phyloP scores from a whole-genome alignment of 345 rosid genomes.

The Hypericum perforatum region DNA sequence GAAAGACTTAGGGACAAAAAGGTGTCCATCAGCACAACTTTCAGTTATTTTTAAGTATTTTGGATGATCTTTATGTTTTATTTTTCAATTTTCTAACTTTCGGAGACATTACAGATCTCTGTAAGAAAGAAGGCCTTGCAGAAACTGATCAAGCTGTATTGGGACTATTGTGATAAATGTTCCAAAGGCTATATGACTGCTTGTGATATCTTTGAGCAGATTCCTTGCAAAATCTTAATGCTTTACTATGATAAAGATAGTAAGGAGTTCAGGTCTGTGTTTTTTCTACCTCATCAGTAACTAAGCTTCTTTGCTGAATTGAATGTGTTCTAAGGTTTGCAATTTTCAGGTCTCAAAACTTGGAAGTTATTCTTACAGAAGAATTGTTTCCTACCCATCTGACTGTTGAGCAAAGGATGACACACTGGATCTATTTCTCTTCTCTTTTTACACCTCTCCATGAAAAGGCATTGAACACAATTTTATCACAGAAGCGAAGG shows the following conservation, averaged over 20 bases:
- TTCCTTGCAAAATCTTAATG: constrained; percentile 75
- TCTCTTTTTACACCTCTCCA: constrained; percentile 59
- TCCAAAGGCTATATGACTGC: constrained; percentile 49
- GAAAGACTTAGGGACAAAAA: constrained; percentile 96
- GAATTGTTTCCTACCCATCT: constrained; percentile 59
- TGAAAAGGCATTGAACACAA: constrained; percentile 49
- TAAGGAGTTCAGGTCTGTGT: constrained; percentile 57
- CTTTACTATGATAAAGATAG: constrained; percentile 72
- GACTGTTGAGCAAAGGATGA: constrained; percentile 54
- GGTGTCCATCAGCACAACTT: constrained; percentile 24
- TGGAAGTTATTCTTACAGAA: constrained; percentile 64
- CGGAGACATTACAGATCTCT: constrained; percentile 36
- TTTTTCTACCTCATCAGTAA: constrained; percentile 13
- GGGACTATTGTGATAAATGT: constrained; percentile 67
- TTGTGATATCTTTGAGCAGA: constrained; percentile 57
- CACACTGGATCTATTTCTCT: constrained; percentile 70
- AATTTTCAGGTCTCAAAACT: constrained; percentile 51
- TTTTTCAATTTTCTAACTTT: too few relatives aligned
- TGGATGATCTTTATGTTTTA: too few relatives aligned
- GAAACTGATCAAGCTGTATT: constrained; percentile 75
- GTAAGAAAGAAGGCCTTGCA: constrained; percentile 77
- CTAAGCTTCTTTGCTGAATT: neutral
- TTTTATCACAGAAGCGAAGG: constrained; percentile 77
- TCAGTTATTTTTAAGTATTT: constrained; percentile 1
- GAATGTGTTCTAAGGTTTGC: neutral